Evolutionary conservation across 2,329 filamentous ascomycete species (phyloP), one percentile per base, ranked within the genome.

Genomic region (Aspergillus brunneoviolaceus): DNA sequence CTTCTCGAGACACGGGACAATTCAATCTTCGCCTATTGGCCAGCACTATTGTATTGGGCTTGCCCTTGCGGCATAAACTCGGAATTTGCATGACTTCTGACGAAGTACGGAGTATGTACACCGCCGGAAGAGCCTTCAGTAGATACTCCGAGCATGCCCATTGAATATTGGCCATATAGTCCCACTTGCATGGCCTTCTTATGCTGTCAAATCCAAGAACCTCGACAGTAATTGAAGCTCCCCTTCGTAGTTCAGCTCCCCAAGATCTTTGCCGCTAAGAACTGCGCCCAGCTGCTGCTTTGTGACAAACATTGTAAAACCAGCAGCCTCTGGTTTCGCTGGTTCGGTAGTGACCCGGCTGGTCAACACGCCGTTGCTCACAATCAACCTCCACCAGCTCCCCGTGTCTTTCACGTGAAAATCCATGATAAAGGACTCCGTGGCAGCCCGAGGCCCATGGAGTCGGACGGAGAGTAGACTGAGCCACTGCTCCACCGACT

Each of bases 361-460:
- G 2, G 64, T 68, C 49, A 69, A 54, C n/a, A 61, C 66, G 2
- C 65, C 67, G 21, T 69, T 67, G 45, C 58, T 69, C 10, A 68
- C 39, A 49, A 63, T 69, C 27, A 69, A 14, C 10, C 63, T 49
- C 64, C 66, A 69, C 21, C 50, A 50, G 33, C 65, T 21, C 6
- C 55, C 31, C 19, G 48, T 21, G 48, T 67, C 65, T 4, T 23
- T 58, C 25, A 69, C 52, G 14, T 57, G 21, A 10, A 69, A 27
- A 25, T 66, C 65, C n/a, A 69, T 63, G 5, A 51, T 33, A n/a
- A 66, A 59, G 2, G 57, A 49, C 14, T 60, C 52, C 4, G 27
- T 35, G 0, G 58, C 53, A 3, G 64, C 67, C 14, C 49, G 29
- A 5, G 49, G 53, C 12, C 65, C 63, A 60, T 69, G 57, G 10